phyloP scores from a whole-genome alignment of 2,329 filamentous ascomycete species.

The Phaeosphaeria sp. region DNA sequence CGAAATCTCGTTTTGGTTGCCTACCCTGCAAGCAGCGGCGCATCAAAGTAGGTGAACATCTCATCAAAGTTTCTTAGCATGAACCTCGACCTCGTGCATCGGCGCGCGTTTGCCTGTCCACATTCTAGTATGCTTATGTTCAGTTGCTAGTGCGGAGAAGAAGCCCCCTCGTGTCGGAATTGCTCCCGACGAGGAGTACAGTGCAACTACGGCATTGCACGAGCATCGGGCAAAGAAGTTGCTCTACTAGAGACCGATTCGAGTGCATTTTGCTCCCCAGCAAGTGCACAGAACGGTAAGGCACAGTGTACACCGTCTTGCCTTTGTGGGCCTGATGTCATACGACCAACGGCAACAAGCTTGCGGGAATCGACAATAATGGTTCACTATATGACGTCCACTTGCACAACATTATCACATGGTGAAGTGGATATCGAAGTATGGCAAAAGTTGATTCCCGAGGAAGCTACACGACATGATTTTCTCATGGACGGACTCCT shows the following conservation, averaged over 20 bases:
- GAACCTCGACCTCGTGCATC: neutral
- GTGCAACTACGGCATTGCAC: neutral
- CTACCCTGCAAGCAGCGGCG: neutral
- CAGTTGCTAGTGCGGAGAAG: neutral
- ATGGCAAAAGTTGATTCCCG: neutral
- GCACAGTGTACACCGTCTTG: neutral
- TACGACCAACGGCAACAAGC: neutral
- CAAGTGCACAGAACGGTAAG: neutral
- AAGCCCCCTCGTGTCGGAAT: neutral
- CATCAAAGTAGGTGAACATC: neutral
- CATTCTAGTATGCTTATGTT: neutral
- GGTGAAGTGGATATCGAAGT: neutral
- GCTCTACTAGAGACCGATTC: neutral
- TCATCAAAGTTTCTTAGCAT: neutral
- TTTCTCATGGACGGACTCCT: neutral
- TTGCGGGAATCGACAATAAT: neutral
- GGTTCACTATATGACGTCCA: neutral
- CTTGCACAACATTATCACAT: neutral
- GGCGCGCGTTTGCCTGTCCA: neutral
- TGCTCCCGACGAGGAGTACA: neutral
- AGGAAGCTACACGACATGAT: neutral
- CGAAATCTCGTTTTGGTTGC: neutral
- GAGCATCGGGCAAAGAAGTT: neutral
- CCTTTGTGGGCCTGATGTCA: neutral
- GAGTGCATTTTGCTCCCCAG: neutral